These are phyloP conservation scores for Verticillium nonalfalfae DNA, from an alignment of 2,329 filamentous ascomycete species.

Conservation along the genomic window DNA sequence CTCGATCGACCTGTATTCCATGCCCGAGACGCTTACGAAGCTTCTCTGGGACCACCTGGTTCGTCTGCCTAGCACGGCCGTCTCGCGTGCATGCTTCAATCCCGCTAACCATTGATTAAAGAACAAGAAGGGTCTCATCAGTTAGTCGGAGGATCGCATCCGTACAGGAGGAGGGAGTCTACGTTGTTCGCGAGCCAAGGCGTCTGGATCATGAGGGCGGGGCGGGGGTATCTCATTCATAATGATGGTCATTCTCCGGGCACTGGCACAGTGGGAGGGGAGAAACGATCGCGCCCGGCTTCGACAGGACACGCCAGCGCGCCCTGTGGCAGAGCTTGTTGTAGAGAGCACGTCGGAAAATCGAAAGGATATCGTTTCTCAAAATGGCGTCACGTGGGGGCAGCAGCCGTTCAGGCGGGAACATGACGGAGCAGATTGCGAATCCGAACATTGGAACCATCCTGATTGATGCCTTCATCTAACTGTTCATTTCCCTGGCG, in stretches of 20 bases:
- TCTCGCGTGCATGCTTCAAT: neutral
- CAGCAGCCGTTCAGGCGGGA: neutral
- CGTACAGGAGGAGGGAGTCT: neutral
- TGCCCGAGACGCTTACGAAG: conserved; percentile 82
- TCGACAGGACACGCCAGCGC: neutral
- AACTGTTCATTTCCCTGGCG: neutral
- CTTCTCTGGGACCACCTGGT: conserved; percentile 85
- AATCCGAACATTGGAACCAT: no score
- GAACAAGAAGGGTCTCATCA: conserved; percentile 35
- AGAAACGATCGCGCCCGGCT: neutral
- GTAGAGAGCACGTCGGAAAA: neutral
- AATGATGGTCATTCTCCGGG: neutral
- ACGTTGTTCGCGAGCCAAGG: neutral
- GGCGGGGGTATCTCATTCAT: neutral
- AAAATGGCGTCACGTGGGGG: no score
- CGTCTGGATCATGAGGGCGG: neutral
- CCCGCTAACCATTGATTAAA: conserved; percentile 8
- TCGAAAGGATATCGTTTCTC: neutral
- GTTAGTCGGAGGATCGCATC: conserved; percentile 13
- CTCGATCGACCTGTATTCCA: conserved; percentile 96
- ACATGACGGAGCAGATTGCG: no score
- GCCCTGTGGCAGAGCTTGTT: neutral
- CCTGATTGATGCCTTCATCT: neutral
- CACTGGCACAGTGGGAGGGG: neutral
- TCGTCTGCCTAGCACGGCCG: neutral